Evolutionary conservation across 73 alveolate species (phyloP), one percentile per base, ranked within the genome.

Genomic region (Halteria grandinella): DNA sequence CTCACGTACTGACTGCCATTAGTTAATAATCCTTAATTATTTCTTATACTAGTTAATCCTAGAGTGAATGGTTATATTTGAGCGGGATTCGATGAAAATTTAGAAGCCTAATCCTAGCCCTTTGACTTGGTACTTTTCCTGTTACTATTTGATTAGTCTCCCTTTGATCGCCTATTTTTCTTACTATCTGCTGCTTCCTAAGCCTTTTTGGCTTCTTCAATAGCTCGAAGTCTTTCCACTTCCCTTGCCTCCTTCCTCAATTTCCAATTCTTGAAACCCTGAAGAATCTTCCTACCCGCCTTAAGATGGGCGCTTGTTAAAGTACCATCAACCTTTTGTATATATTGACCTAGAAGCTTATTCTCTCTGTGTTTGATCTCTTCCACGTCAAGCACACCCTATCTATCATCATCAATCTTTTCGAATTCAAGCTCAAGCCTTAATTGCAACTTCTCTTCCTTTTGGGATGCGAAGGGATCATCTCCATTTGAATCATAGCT

Each of bases 241-340:
- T 17, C 18, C 17, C 73, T 39, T 57, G 31, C 12, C 5, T 25
- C n/a, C 24, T 29, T 23, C n/a, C 36, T 57, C 45, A 20, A 17
- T 53, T 53, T 23, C 28, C 23, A 53, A 17, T 53, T 21, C 73
- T 57, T 20, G n/a, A 60, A 15, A 8, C 44, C 55, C 43, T 60
- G 41, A 21, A 40, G 43, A 60, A 60, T 60, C 24, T 60, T 60
- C 17, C 77, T 32, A 21, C 77, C 77, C 20, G 77, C 77, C 27
- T 60, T 60, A 3, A 60, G 25, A 60, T 60, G 77, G 1, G 77
- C 55, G 41, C 77, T 60, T 36, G 77, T 60, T n/a, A 60, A 21
- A 60, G 37, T 36, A 60, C 12, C 29, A 40, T 60, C 77, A 40
- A 40, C 8, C 23, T 40, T 60, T n/a, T 4, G 1, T 5, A 37